Base-by-base conservation (phyloP, 345 rosid genomes). In the Rhizophora mangle region DNA sequence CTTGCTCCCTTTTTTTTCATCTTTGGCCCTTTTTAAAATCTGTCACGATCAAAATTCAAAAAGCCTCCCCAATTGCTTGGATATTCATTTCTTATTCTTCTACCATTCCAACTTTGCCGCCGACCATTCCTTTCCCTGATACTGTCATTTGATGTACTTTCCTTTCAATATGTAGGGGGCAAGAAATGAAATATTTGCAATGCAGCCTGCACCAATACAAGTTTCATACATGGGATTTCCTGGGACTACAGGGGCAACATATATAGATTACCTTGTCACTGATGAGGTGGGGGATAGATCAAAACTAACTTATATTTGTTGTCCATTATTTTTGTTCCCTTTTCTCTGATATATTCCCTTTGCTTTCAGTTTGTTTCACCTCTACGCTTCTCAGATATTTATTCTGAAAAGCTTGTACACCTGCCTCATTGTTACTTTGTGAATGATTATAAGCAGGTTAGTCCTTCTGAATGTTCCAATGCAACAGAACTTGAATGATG, bases 161-260 rank as follows among this genome's bases (percentile, higher is more conserved):
- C 49, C 18, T 43, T 43, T 67, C 6, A 54, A 19, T 68, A 15
- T 78, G 82, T 84, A 95, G 99, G 99, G 99, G 54, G 98, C 99
- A 2, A 89, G 97, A 78, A 95, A 95, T 82, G 99, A 95, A 82
- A 86, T 92, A 71, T 95, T 95, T 82, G 91, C 99, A 9, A 90
- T 95, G 98, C 94, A 85, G 82, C 99, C 99, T 70, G 96, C 97
- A 56, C 99, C 99, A 11, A 82, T 95, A 59, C 99, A 95, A 74
- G 91, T 92, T 78, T 95, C 99, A 19, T 95, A 95, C 76, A 95
- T 95, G 99, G 99, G 99, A 56, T 95, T 95, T 80, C 99, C 99
- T 20, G 98, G 98, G 70, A 95, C 99, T 21, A 95, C 99, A 0
- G 99, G 99, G 21, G 99, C 99, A 20, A 66, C 91, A 64, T 95